Percentiles rank a stretch among this genome's conserved stretches.
Conservation (phyloP, 352 stramenopile genomes). For the Phytopythium delawarense region DNA sequence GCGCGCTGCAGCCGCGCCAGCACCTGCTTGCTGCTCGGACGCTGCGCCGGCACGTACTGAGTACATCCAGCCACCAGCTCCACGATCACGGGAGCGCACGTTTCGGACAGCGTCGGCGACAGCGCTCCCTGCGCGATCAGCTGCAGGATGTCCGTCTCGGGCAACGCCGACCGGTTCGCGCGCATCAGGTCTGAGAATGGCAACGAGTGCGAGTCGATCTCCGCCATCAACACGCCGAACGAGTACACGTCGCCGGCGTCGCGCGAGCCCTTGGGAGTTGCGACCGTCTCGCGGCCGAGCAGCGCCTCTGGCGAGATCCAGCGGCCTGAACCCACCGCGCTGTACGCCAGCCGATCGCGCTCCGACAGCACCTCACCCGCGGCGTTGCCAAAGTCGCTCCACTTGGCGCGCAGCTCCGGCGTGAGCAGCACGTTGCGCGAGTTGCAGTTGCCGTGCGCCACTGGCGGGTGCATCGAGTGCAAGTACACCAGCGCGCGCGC, state of each 20-base stretch:
- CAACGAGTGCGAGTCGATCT: conserved; percentile 68
- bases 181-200: conserved; percentile 71
- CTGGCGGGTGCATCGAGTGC: conserved; percentile 51
- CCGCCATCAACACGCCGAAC: conserved; percentile 62
- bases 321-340: conserved; percentile 53
- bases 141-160: conserved; percentile 59
- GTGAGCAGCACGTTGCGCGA: conserved; percentile 61
- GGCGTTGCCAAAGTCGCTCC: conserved; percentile 60
- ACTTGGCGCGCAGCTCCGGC: conserved; percentile 53
- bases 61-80: conserved; percentile 40
- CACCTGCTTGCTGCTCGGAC: conserved; percentile 32
- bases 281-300: conserved; percentile 41
- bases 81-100: conserved; percentile 44
- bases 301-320: conserved; percentile 73
- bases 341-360: conserved; percentile 59
- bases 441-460: conserved; percentile 64
- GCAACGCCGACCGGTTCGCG: conserved; percentile 43
- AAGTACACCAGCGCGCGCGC: conserved; percentile 62
- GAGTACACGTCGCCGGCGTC: conserved; percentile 65
- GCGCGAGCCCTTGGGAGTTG: conserved; percentile 18
- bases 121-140: conserved; percentile 61
- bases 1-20: conserved; percentile 27
- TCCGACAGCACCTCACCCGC: conserved; percentile 49
- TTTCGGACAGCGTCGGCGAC: conserved; percentile 43
- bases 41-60: conserved; percentile 31